Conservation (phyloP, 2,329 filamentous ascomycete species). For the Aspergillus sp. region DNA sequence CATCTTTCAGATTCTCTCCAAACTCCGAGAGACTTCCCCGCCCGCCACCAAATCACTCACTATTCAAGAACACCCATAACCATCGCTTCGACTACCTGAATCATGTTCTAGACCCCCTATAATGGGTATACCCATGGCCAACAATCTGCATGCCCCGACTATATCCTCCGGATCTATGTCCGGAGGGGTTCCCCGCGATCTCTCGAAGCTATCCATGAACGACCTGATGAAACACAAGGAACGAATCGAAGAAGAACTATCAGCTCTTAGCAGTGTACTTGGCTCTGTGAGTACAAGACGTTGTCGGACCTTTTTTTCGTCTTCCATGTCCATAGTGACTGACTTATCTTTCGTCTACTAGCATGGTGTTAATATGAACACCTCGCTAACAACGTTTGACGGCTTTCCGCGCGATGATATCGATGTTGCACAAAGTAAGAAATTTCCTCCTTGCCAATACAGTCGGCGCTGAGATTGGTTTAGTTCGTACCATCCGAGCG, state of each 20-base stretch:
- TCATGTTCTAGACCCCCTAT: constrained; percentile 17
- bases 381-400: constrained; percentile 79
- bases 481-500: constrained; percentile 88
- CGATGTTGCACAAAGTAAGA: constrained; percentile 86
- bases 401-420: constrained; percentile 92
- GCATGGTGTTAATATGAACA: constrained; percentile 94
- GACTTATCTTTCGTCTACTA: constrained; percentile 42
- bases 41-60: constrained; percentile 4
- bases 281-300: constrained; percentile 65
- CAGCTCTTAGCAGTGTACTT: constrained; percentile 79
- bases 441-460: background rate
- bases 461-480: constrained; percentile 15
- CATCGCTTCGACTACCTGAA: constrained; percentile 5
- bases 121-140: constrained; percentile 63
- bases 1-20: background rate
- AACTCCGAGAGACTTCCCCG: background rate
- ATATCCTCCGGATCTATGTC: constrained; percentile 77
- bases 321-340: constrained; percentile 10
- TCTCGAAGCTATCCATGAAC: constrained; percentile 66
- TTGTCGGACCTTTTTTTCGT: constrained; percentile 1
- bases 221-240: constrained; percentile 86
- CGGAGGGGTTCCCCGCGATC: constrained; percentile 58
- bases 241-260: constrained; percentile 80
- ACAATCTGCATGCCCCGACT: constrained; percentile 65
- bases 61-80: background rate